phyloP scores from a whole-genome alignment of 805 yeast genomes.

The Jamesozyma lodderae region DNA sequence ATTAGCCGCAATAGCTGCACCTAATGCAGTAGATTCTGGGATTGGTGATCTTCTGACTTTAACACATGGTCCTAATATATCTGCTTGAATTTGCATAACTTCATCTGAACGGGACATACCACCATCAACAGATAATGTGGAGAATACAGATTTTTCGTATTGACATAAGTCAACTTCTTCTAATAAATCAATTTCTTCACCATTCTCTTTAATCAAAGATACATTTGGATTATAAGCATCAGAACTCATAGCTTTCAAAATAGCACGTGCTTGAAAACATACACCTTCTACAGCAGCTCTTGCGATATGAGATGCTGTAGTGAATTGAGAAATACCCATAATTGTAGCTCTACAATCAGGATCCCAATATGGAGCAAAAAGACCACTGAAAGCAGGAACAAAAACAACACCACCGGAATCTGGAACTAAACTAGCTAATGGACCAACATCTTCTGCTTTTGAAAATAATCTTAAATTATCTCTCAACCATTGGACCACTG shows the following conservation, averaged over 20 bases:
- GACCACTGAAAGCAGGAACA: conserved; percentile 90
- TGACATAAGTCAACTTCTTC: conserved; percentile 11
- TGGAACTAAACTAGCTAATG: conserved; percentile 72
- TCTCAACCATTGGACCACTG: conserved; percentile 87
- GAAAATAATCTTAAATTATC: conserved; percentile 80
- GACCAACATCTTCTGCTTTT: conserved; percentile 81
- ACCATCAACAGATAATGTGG: conserved; percentile 75
- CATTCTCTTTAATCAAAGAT: neutral
- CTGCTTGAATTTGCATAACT: conserved; percentile 90
- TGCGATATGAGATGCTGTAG: conserved; percentile 86
- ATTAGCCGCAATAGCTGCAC: conserved; percentile 96
- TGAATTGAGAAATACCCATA: conserved; percentile 85
- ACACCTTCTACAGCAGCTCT: conserved; percentile 94
- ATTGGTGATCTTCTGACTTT: conserved; percentile 72
- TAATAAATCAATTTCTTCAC: conserved; percentile 7
- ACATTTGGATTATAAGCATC: conserved; percentile 54
- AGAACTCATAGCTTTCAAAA: conserved; percentile 78
- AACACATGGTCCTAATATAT: conserved; percentile 80
- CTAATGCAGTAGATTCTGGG: conserved; percentile 88
- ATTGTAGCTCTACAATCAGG: conserved; percentile 87
- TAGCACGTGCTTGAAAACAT: conserved; percentile 87
- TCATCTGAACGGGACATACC: conserved; percentile 90
- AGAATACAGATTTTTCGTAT: conserved; percentile 42
- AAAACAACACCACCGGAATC: conserved; percentile 88
- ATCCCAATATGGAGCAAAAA: conserved; percentile 95